phyloP scores from a whole-genome alignment of 169 alveolate genomes.

The Sarcocystis neurona region DNA sequence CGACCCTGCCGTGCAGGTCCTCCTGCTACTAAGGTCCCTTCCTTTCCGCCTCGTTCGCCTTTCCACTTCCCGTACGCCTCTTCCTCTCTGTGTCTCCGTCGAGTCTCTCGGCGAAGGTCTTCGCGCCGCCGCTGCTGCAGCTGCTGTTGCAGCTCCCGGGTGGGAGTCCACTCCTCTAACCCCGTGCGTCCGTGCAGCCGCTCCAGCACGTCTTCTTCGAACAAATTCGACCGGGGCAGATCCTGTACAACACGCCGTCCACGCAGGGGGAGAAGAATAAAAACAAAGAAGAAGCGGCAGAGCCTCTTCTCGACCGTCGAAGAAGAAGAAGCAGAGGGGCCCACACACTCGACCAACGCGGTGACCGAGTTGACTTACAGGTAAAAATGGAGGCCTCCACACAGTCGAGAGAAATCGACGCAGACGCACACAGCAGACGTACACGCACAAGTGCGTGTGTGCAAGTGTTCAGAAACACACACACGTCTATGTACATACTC shows the following conservation, averaged over 20 bases:
- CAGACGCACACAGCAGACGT: background rate
- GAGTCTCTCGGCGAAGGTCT: background rate
- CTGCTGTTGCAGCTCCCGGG: background rate
- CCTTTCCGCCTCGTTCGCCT: background rate
- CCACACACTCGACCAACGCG: too few species aligned
- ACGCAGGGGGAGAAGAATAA: too few species aligned
- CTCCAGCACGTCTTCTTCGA: conserved; percentile 3
- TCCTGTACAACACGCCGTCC: too few species aligned
- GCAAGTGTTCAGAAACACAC: too few species aligned
- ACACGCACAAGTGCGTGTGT: background rate
- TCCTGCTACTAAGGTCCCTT: too few species aligned
- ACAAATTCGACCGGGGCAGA: conserved; percentile 2
- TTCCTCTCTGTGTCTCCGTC: background rate
- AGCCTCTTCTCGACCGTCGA: background rate
- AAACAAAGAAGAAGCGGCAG: background rate
- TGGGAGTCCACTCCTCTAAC: background rate
- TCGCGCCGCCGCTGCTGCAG: background rate
- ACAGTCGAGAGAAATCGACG: too few species aligned
- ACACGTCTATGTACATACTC: background rate
- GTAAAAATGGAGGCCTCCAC: too few species aligned
- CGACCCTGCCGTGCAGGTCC: too few species aligned
- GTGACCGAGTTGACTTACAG: too few species aligned
- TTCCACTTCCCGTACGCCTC: background rate
- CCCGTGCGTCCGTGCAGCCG: background rate
- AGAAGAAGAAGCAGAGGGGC: too few species aligned